A percentile compares a stretch with the other conserved stretches of the same genome.
Conservation (phyloP, 352 stramenopile genomes). For the Albugo candida region DNA sequence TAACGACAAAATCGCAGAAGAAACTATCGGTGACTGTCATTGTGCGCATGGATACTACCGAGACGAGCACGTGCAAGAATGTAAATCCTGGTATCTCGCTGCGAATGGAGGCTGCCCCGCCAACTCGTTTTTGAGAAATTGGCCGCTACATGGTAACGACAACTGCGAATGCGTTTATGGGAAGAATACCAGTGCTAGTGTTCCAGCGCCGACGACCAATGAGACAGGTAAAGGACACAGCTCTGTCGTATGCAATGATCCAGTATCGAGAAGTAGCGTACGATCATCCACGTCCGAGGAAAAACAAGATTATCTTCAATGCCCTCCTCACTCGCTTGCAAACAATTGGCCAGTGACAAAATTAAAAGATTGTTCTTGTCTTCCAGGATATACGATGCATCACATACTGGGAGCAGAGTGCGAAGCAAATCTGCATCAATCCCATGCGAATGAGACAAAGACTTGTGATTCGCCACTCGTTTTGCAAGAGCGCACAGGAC, state of each 20-base stretch:
- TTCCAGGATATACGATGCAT: constrained; percentile 21
- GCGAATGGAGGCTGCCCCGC: constrained; percentile 43
- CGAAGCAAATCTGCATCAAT: neutral
- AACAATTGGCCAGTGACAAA: constrained; percentile 23
- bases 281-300: no score
- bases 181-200: constrained; percentile 7
- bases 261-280: neutral
- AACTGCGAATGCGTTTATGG: constrained; percentile 63
- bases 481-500: constrained; percentile 23
- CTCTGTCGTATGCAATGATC: constrained; percentile 5
- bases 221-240: no score
- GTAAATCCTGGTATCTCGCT: constrained; percentile 42
- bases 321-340: constrained; percentile 23
- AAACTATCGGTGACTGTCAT: constrained; percentile 36
- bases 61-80: constrained; percentile 24
- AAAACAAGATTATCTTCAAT: constrained; percentile 15
- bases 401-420: constrained; percentile 4
- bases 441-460: constrained; percentile 19
- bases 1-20: constrained; percentile 14
- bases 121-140: constrained; percentile 39
- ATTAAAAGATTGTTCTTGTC: constrained; percentile 22
- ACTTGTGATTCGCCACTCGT: constrained; percentile 20
- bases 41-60: constrained; percentile 53
- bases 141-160: constrained; percentile 49
- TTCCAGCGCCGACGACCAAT: constrained; percentile 3